Evolutionary conservation across 1,284 basidiomycete species (phyloP), one percentile per base, ranked within the genome.

Genomic region (Rhodotorula sp.): DNA sequence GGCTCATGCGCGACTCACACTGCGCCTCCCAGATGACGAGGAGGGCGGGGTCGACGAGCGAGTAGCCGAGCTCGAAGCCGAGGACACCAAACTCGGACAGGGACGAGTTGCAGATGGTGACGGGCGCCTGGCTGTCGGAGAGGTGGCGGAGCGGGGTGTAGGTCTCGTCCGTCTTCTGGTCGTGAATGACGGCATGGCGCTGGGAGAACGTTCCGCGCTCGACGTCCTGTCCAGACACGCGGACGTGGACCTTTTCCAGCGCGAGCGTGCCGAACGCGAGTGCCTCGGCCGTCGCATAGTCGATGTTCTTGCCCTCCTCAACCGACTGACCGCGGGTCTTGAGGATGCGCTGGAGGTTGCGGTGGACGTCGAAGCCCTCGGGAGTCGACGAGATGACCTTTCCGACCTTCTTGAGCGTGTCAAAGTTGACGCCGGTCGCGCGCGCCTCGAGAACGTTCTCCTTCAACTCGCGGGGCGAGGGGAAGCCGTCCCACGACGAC

Each of bases 201-300:
- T 99, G 96, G n/a, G 94, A 98, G 86, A 99, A 99, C 13, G 96
- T 99, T 66, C 96, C 96, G 81, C 96, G 90, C 83, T 99, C 96
- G 64, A 99, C 95, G 81, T 99, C 96, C 83, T 99, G 96, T 57
- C 96, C 96, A 2, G 94, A 97, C 4, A 99, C 84, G 77, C 96
- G 91, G 64, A 99, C 91, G 80, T 99, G 93, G 67, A 90, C 90
- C 78, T 92, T 91, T 83, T 99, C 94, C 58, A 95, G 84, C 44
- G 90, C 90, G 62, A 99, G 87, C 22, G 93, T 87, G 72, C 95
- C 96, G 78, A 99, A 93, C 0, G 96, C 96, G 65, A 99, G 88
- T 0, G 96, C 93, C 83, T 99, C 96, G 70, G 94, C 95, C n/a
- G 96, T 99, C 24, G 93, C 90, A 94, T 95, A 98, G 82, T 99